These are phyloP conservation scores for Pichia sp. DNA, from an alignment of 1,139 yeast genomes.

Conservation along the genomic window DNA sequence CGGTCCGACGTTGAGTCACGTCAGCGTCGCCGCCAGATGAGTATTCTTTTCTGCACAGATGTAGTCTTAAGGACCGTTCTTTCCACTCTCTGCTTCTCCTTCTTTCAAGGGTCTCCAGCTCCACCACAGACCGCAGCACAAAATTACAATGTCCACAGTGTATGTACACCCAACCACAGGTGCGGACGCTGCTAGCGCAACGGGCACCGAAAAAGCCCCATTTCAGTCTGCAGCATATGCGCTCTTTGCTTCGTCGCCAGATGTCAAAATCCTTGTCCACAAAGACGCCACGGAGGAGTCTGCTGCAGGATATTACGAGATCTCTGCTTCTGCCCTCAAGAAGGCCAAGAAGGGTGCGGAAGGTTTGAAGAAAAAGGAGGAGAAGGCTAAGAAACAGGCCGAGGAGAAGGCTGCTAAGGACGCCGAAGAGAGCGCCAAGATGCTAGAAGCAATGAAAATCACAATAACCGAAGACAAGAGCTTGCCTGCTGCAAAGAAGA, in stretches of 20 bases:
- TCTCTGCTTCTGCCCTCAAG: slow-evolving; percentile 89
- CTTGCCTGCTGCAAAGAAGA: slow-evolving; percentile 63
- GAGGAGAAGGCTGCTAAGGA: slow-evolving; percentile 58
- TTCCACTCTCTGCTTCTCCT: neutral
- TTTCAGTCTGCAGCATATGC: slow-evolving; percentile 85
- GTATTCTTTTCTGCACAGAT: neutral
- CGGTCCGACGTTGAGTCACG: neutral
- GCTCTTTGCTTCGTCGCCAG: slow-evolving; percentile 45
- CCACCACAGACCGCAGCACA: neutral
- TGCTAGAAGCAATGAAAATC: slow-evolving; percentile 76
- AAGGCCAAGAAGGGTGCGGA: slow-evolving; percentile 97
- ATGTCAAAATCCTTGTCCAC: slow-evolving; percentile 48
- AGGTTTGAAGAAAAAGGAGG: slow-evolving; percentile 82
- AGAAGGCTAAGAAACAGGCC: slow-evolving; percentile 67
- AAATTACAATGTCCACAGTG: slow-evolving; percentile 12
- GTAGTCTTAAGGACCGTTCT: too few species aligned
- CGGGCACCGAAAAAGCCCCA: slow-evolving; percentile 67
- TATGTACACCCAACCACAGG: slow-evolving; percentile 77
- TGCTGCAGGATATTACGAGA: slow-evolving; percentile 61
- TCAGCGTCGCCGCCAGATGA: neutral
- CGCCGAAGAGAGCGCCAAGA: slow-evolving; percentile 64
- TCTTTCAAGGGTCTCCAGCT: too few species aligned
- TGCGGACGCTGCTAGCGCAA: slow-evolving; percentile 48
- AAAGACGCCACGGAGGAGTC: slow-evolving; percentile 56
- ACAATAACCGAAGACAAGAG: slow-evolving; percentile 66